Base-by-base conservation (phyloP, 1,139 yeast species). In the Pichia inconspicua region DNA sequence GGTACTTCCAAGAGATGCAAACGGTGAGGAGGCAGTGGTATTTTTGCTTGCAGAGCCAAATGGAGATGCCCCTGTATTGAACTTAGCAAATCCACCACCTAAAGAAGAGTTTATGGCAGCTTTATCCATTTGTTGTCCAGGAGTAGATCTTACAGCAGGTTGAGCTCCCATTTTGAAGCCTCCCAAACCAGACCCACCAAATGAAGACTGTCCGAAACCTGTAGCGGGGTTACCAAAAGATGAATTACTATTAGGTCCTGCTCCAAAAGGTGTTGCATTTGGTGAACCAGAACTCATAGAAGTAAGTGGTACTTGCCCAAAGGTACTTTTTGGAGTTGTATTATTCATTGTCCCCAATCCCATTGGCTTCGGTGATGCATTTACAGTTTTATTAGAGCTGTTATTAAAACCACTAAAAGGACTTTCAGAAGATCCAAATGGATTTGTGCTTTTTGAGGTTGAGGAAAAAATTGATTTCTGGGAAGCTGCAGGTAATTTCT, bases 241-340 rank as follows among this genome's bases (percentile, higher is more conserved):
- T 8, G 44, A 8, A 25, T 19, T 15, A 9, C 4, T 22, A 37
- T 10, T 19, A 22, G 40, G 8, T 37, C 25, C 40, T 14, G 40
- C 12, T 14, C 63, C 62, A 53, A 59, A 59, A 1, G 48, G 40
- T 3, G 55, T 30, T 34, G 51, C 41, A 44, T 27, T 55, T 58
- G 43, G 54, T 53, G 41, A n/a, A 22, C 31, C 17, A 14, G 44
- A 11, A 11, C 25, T 1, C 53, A 54, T 10, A 59, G 45, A 14
- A 25, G 48, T 51, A 42, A 49, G 46, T 10, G 25, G 2, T 5
- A 15, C 5, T 22, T 37, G 40, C 5, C 40, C 40, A 22, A 37
- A 37, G 11, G 40, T 3, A 22, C 15, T 42, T 30, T 30, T 10
- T 10, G 34, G n/a, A 30, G 34, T 30, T 12, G 34, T 5, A 30